Base-by-base conservation (phyloP, 169 alveolate genomes). In the Neospora caninum region DNA sequence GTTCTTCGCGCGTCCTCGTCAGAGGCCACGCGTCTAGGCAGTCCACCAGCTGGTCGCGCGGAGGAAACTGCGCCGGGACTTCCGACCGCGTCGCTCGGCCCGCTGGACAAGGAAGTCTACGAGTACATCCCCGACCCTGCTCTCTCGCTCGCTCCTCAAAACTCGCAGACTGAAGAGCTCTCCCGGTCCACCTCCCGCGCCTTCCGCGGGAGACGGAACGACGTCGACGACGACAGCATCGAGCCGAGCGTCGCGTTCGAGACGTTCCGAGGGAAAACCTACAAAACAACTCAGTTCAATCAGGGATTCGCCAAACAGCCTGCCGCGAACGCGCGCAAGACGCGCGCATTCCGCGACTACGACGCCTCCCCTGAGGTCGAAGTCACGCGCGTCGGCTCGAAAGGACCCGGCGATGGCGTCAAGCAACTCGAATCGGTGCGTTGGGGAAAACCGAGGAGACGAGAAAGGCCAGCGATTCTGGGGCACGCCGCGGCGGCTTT, bases 241-340 rank as follows among this genome's bases (percentile, higher is more conserved):
- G 45, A 31, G 42, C 84, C 84, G 2, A n/a, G 84, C 43, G 84
- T 36, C 43, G 84, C 84, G 43, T 73, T 73, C 84, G 84, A 73
- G 25, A 73, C 84, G 43, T 73, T 73, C 84, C 4, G 42, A 22
- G 84, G 84, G 25, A 73, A 73, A n/a, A 73, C 84, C 16, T 73
- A 73, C 84, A 36, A 73, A n/a, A 73, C 43, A 43, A 73, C 84
- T 9, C 84, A 36, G 42, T 73, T 73, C 84, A n/a, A 36, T 10
- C 49, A 73, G 7, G 84, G 84, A 6, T 73, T 73, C 43, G 45
- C 84, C 49, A 34, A 73, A 29, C 73, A 64, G 73, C 73, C 73
- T 27, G 0, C 73, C 31, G 20, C 20, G 73, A 7, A 27, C 1
- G 34, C 34, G 73, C 73, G 73, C n/a, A 64, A 22, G 31, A 64